Conservation (phyloP, 177 flowering plant species). For the Telopea speciosissima region DNA sequence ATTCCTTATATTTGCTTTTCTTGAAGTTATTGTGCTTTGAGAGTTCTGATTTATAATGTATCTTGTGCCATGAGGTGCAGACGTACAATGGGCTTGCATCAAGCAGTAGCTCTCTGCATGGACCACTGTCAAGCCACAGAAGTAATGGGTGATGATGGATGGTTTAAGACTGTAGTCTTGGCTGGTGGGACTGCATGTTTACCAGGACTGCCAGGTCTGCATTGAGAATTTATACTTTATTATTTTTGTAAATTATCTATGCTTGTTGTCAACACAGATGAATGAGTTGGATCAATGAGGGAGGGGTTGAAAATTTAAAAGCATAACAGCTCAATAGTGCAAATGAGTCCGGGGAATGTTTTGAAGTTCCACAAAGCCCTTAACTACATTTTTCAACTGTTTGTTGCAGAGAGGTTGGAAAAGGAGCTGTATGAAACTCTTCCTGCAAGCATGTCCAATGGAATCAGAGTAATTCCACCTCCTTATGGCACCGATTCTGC, state of each 20-base stretch:
- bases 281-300: neutral
- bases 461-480: slow-evolving; percentile 74
- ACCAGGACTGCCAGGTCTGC: slow-evolving; percentile 82
- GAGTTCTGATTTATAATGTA: neutral
- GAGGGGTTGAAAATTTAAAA: too few species aligned
- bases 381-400: slow-evolving; percentile 1
- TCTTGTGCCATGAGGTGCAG: slow-evolving; percentile 28
- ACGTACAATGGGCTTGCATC: slow-evolving; percentile 75
- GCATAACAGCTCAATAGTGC: neutral
- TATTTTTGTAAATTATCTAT: neutral
- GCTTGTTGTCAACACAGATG: neutral
- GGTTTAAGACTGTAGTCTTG: slow-evolving; percentile 94
- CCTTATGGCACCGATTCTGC: slow-evolving; percentile 75
- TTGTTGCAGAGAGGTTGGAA: slow-evolving; percentile 68
- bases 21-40: neutral
- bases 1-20: too few species aligned
- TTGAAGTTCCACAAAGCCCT: neutral
- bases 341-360: neutral
- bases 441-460: slow-evolving; percentile 40
- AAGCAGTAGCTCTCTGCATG: slow-evolving; percentile 91
- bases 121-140: slow-evolving; percentile 78
- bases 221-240: neutral
- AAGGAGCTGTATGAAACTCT: slow-evolving; percentile 61
- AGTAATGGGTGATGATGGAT: slow-evolving; percentile 49
- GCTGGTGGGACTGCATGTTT: slow-evolving; percentile 88